Conservation (phyloP, 1,284 basidiomycete genomes). For the Dichomitus squalens region DNA sequence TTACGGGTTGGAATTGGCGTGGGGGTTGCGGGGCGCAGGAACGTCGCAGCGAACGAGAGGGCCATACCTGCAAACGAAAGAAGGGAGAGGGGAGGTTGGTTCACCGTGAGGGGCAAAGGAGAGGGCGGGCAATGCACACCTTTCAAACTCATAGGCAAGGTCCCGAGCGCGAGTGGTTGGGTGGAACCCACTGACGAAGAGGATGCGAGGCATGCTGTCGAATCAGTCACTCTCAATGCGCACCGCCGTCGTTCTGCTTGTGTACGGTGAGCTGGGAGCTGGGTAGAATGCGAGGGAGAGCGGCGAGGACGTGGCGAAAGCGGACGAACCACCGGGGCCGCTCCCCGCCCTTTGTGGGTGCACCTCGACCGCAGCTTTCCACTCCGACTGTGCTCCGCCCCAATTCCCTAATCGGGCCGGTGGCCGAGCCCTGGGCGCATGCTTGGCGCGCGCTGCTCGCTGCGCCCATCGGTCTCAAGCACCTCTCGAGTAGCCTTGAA, state of each 20-base stretch:
- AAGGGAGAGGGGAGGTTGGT: neutral
- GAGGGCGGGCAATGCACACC: conserved; percentile 48
- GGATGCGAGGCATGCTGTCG: conserved; percentile 63
- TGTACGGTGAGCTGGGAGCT: neutral
- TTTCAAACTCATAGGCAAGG: conserved; percentile 86
- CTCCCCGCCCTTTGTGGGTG: conserved; percentile 10
- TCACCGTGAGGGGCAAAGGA: neutral
- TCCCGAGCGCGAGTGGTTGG: conserved; percentile 78
- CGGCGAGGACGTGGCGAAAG: conserved; percentile 13
- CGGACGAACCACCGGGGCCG: neutral
- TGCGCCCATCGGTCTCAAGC: too few relatives aligned
- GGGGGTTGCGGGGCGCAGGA: conserved; percentile 79
- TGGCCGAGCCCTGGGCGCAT: too few relatives aligned
- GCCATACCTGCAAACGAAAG: conserved; percentile 53
- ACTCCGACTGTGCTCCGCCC: conserved; percentile 1
- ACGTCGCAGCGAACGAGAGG: conserved; percentile 86
- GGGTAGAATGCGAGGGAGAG: neutral
- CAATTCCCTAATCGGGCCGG: neutral
- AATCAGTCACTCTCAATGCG: conserved; percentile 3
- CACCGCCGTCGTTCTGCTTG: neutral
- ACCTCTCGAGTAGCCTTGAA: too few relatives aligned
- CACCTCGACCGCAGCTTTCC: neutral
- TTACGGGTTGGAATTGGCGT: conserved; percentile 76
- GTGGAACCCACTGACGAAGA: conserved; percentile 87
- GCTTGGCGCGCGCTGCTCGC: too few relatives aligned